Conservation (phyloP, 768 basidiomycete genomes). For the Mycena venus region DNA sequence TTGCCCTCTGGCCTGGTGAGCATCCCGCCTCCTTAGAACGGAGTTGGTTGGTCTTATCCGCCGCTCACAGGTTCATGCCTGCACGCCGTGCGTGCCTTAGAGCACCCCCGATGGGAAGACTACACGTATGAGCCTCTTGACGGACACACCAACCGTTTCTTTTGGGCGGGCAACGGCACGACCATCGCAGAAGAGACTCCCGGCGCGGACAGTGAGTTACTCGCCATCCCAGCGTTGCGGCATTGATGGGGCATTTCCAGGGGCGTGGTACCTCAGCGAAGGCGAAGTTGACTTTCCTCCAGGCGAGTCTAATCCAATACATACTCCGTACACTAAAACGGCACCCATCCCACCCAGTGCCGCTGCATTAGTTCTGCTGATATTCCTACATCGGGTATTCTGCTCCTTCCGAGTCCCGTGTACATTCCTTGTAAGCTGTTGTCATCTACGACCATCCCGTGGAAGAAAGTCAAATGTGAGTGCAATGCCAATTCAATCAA, state of each 20-base stretch:
- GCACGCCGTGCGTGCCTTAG: slow-evolving; percentile 63
- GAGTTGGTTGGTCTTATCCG: not conserved
- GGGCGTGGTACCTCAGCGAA: slow-evolving; percentile 60
- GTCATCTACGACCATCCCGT: not conserved
- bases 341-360: slow-evolving; percentile 13
- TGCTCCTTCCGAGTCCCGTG: slow-evolving; percentile 3
- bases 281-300: slow-evolving; percentile 61
- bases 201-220: slow-evolving; percentile 49
- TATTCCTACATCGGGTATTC: slow-evolving; percentile 7
- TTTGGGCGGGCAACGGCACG: slow-evolving; percentile 75
- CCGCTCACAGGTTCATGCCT: slow-evolving; percentile 60
- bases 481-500: slow-evolving; percentile 36
- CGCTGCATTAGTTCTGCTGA: not conserved
- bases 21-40: not conserved
- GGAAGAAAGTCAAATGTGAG: not conserved
- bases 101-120: slow-evolving; percentile 76
- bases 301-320: slow-evolving; percentile 40
- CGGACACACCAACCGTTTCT: slow-evolving; percentile 59
- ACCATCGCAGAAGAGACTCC: slow-evolving; percentile 63
- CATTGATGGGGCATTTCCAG: slow-evolving; percentile 39
- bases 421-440: slow-evolving; percentile 6
- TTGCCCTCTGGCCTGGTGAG: slow-evolving; percentile 72
- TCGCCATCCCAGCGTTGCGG: not conserved
- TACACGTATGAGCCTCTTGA: slow-evolving; percentile 65
- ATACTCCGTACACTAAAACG: not conserved